A percentile compares a stretch with the other conserved stretches of the same genome.
Conservation (phyloP, 2,329 filamentous ascomycete genomes). For the Chaetomiaceae sp. region DNA sequence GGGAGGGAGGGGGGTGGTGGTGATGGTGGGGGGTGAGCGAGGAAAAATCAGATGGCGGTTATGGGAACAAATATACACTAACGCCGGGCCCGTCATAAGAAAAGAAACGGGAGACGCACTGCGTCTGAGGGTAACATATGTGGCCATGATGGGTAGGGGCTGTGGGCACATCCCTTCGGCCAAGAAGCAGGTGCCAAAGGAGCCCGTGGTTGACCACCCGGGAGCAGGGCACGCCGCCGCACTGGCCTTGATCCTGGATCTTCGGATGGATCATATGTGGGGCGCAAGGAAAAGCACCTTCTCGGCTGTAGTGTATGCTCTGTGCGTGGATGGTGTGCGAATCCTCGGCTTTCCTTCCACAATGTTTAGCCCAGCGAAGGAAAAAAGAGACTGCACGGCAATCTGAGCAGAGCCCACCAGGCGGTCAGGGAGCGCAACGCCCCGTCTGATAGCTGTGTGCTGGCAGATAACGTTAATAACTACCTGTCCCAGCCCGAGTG, state of each 20-base stretch:
- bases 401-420: too few species aligned
- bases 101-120: constrained; percentile 8
- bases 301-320: constrained; percentile 4
- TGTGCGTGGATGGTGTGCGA: constrained; percentile 5
- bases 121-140: constrained; percentile 3
- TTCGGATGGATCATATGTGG: constrained; percentile 23
- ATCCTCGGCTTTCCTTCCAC: background rate
- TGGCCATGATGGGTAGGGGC: constrained; percentile 6
- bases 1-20: background rate
- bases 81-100: constrained; percentile 6
- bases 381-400: background rate
- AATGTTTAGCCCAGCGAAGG: background rate
- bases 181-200: constrained; percentile 13
- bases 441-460: too few species aligned
- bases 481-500: too few species aligned
- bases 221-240: constrained; percentile 20
- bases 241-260: constrained; percentile 23
- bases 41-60: constrained; percentile 3
- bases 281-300: constrained; percentile 17
- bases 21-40: background rate
- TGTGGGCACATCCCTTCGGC: constrained; percentile 11
- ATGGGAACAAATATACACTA: constrained; percentile 17
- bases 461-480: too few species aligned
- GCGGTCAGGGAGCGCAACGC: too few species aligned
- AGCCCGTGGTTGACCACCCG: constrained; percentile 21